Evolutionary conservation across 2,329 filamentous ascomycete species (phyloP).

Genomic region (Ceratocystis destructans): DNA sequence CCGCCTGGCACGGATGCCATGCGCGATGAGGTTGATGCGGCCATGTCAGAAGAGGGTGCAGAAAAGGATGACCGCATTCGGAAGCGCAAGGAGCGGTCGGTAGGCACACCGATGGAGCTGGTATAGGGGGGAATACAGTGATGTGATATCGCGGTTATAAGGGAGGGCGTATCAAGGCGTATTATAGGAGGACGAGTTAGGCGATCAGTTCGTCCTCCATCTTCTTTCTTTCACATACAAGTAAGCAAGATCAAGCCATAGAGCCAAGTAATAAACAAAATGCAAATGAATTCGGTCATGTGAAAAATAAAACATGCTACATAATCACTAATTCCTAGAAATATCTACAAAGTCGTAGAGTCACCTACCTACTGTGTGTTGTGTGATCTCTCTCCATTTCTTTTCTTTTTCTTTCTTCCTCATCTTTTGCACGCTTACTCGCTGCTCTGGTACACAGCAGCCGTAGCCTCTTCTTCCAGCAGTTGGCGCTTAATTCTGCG

Average conservation of each 20-base stretch:
- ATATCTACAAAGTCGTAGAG: neutral
- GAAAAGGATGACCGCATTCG: slow-evolving; percentile 43
- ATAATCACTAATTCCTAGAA: neutral
- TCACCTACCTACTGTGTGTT: neutral
- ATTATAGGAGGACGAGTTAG: neutral
- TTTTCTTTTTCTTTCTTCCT: neutral
- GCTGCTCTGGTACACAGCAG: slow-evolving; percentile 15
- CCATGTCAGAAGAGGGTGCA: slow-evolving; percentile 50
- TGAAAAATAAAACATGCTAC: neutral
- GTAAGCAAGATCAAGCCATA: neutral
- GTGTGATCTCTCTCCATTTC: neutral
- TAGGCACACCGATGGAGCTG: slow-evolving; percentile 44
- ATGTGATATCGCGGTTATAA: no score
- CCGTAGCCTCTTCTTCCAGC: slow-evolving; percentile 20
- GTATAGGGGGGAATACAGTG: neutral
- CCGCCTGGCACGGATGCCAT: slow-evolving; percentile 60
- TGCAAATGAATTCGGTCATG: neutral
- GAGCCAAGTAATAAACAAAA: neutral
- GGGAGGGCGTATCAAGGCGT: neutral
- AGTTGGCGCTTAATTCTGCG: slow-evolving; percentile 26
- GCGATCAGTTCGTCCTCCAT: no score
- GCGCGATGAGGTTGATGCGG: slow-evolving; percentile 54
- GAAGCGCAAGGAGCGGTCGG: slow-evolving; percentile 41
- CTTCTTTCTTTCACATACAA: neutral
- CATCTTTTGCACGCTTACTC: neutral